Evolutionary conservation across 164 flowering plant species (phyloP), one percentile per base, ranked within the genome.

Genomic region (Tetracentron sinense): DNA sequence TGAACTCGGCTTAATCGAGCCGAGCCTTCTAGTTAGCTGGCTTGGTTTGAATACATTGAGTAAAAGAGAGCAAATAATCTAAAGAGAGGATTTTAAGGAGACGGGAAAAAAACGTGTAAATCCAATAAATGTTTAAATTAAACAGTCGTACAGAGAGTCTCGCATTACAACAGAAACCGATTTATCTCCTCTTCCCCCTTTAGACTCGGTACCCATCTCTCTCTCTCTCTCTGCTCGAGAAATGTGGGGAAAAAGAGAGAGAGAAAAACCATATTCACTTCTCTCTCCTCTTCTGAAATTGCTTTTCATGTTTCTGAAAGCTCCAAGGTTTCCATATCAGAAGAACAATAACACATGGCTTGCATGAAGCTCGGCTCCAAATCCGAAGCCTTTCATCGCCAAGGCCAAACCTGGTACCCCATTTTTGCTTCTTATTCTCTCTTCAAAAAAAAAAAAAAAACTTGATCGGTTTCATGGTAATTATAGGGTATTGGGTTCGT

Each of bases 321-420:
- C 54, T 51, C 2, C 10, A 7, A 51, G 28, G 1, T 51, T 51
- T 22, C 54, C 27, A 51, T 20, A 51, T 51, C 54, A 29, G 17
- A 17, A n/a, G 23, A 55, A 29, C 38, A 29, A 10, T 30, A 56
- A 56, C 19, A n/a, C 48, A 82, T 81, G 87, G 85, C 85, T 0
- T 75, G 17, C 70, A 60, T 83, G 81, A 75, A 55, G 63, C 64
- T 83, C 38, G 87, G 87, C 46, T 65, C 85, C 4, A 83, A 83
- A 70, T 52, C 87, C 26, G 87, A 81, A 56, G 74, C 69, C 12
- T 83, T 83, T 56, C 80, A 71, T 54, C 80, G 64, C 2, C 78
- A 79, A 21, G 87, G 78, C 63, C 77, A 77, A 20, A 63, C 79
- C 25, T 79, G 84, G 87, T 83, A 69, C 42, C 60, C 52, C 12